Evolutionary conservation across 768 basidiomycete species (phyloP), one percentile per base, ranked within the genome.

Genomic region (Pulveroboletus sp.): DNA sequence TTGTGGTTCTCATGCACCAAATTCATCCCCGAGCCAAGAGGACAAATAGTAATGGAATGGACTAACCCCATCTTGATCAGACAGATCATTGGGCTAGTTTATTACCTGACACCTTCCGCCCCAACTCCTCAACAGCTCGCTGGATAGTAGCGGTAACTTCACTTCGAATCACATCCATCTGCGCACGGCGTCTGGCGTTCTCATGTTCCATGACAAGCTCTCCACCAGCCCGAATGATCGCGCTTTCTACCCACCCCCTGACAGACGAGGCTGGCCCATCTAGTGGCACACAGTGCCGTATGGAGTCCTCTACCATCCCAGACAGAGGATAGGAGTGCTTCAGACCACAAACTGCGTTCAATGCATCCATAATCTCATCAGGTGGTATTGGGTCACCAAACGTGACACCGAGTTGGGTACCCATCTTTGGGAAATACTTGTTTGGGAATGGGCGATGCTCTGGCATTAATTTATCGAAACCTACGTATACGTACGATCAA

Each of bases 401-500:
- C 0, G 88, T 84, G 44, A 97, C 77, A 56, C 81, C 81, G 31
- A 97, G 74, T 31, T 71, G 71, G 12, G 80, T 71, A 52, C 89
- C 75, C 27, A 75, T 64, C 51, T 80, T 75, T 34, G 94, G 82
- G 57, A 87, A 49, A 63, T 77, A 84, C 52, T 86, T 90, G 72
- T 75, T 79, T 4, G 92, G 93, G 58, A 80, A 85, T 2, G 72
- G 58, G 17, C 94, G 82, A 25, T 84, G 81, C 67, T 92, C 93
- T 36, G 91, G 90, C 93, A 98, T 94, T 16, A 97, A 72, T 53
- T 81, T 74, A 60, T 98, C 90, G 56, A 94, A 97, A 4, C 85
- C 84, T 85, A 55, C 45, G 34, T 10, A 37, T 32, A 12, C 25
- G 12, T 19, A 31, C 33, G 14, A 11, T 43, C 3, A 42, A 37